These are phyloP conservation scores for Ustilago tritici DNA, from an alignment of 1,284 basidiomycete species.

Conservation along the genomic window DNA sequence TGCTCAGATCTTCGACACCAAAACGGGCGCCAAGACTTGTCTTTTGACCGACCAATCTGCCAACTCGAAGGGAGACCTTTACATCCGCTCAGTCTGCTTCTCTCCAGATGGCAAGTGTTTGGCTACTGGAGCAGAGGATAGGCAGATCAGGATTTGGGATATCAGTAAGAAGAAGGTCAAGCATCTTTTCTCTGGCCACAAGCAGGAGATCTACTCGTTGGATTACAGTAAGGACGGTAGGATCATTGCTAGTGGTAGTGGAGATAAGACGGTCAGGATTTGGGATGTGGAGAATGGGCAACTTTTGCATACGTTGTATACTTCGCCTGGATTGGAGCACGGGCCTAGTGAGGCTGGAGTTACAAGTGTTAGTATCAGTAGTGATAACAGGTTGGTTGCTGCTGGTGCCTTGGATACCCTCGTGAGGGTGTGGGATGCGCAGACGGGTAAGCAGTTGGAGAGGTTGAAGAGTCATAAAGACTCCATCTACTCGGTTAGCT, in stretches of 20 bases:
- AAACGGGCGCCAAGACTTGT: slow-evolving; percentile 83
- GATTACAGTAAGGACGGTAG: slow-evolving; percentile 83
- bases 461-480: slow-evolving; percentile 83
- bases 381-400: slow-evolving; percentile 83
- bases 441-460: slow-evolving; percentile 79
- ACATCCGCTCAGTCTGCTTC: slow-evolving; percentile 69
- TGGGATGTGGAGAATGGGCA: slow-evolving; percentile 82
- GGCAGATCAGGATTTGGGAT: slow-evolving; percentile 76
- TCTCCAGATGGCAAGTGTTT: slow-evolving; percentile 66
- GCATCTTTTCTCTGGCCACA: slow-evolving; percentile 83
- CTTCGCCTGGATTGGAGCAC: slow-evolving; percentile 70
- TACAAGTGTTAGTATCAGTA: slow-evolving; percentile 80
- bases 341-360: slow-evolving; percentile 80
- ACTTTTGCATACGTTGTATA: slow-evolving; percentile 66
- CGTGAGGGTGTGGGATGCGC: slow-evolving; percentile 87
- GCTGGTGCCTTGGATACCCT: slow-evolving; percentile 86
- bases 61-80: slow-evolving; percentile 64
- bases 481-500: slow-evolving; percentile 85
- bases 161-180: slow-evolving; percentile 75
- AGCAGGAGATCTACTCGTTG: slow-evolving; percentile 90
- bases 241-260: slow-evolving; percentile 87
- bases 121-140: slow-evolving; percentile 68
- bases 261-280: slow-evolving; percentile 87
- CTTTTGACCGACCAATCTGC: slow-evolving; percentile 73
- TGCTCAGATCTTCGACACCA: slow-evolving; percentile 89